Percentiles rank a stretch among this genome's conserved stretches.
phyloP scores from a whole-genome alignment of 1,284 basidiomycete species.

The Meira nashicola region DNA sequence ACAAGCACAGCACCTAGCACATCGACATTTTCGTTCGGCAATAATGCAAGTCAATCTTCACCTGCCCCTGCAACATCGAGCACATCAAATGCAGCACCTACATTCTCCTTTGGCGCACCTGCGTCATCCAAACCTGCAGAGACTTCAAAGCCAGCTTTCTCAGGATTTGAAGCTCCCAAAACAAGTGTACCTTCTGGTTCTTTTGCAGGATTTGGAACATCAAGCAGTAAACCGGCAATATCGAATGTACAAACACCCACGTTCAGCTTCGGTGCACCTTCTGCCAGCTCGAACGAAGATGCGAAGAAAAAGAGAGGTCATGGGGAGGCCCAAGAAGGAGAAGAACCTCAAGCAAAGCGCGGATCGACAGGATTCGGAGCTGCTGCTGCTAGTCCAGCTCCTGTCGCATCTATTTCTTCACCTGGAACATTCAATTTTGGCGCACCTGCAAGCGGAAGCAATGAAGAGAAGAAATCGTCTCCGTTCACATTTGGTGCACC shows the following conservation, averaged over 20 bases:
- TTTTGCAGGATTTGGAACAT: too few relatives aligned
- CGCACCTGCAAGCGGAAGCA: neutral
- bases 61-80: neutral
- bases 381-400: conserved; percentile 20
- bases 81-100: neutral
- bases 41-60: neutral
- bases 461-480: neutral
- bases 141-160: too few relatives aligned
- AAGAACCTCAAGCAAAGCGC: neutral
- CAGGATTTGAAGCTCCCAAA: too few relatives aligned
- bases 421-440: neutral
- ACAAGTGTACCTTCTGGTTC: too few relatives aligned
- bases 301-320: neutral
- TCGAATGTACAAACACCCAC: neutral
- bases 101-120: neutral
- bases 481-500: neutral
- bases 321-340: neutral
- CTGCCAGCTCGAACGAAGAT: conserved; percentile 16
- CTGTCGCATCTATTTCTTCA: neutral
- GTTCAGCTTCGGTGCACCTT: conserved; percentile 29
- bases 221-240: too few relatives aligned
- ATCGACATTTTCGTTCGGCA: neutral
- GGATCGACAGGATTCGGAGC: neutral
- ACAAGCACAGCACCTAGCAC: too few relatives aligned
- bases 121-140: neutral